A percentile compares a stretch with the other conserved stretches of the same genome.
phyloP scores from a whole-genome alignment of 129 eudicot genomes.

The sunflower (Helianthus annuus) region DNA sequence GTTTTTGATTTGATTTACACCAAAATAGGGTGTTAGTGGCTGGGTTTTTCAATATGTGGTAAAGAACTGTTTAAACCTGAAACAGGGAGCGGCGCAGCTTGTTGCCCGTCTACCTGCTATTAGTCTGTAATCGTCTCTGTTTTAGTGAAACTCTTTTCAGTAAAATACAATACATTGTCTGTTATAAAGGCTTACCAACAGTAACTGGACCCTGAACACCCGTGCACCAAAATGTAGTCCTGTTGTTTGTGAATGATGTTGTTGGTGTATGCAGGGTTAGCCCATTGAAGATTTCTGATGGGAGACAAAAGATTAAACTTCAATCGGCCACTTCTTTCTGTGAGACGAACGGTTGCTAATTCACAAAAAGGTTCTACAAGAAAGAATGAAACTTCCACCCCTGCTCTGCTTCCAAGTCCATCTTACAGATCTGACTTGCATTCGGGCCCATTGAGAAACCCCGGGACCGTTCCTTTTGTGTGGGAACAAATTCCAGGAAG shows the following conservation, averaged over 20 bases:
- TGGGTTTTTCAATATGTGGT: too few species aligned
- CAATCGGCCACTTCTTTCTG: slow-evolving; percentile 68
- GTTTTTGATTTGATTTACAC: too few species aligned
- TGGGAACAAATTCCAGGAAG: slow-evolving; percentile 92
- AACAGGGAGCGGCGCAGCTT: too few species aligned
- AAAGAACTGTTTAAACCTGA: too few species aligned
- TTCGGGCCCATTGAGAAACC: slow-evolving; percentile 65
- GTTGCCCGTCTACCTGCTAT: too few species aligned
- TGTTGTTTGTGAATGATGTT: not conserved
- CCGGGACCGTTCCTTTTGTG: slow-evolving; percentile 71
- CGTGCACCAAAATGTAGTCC: too few species aligned
- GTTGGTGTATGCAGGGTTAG: not conserved
- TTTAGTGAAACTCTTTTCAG: too few species aligned
- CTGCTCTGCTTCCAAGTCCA: slow-evolving; percentile 44
- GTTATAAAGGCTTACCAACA: too few species aligned
- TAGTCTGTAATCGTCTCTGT: too few species aligned
- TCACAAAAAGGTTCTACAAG: slow-evolving; percentile 29
- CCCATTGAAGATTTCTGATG: slow-evolving; percentile 31
- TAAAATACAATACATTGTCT: too few species aligned
- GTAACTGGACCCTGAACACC: too few species aligned
- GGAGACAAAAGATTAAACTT: slow-evolving; percentile 63
- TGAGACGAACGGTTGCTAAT: slow-evolving; percentile 45
- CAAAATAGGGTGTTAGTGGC: too few species aligned
- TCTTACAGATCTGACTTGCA: slow-evolving; percentile 54
- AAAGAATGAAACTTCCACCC: slow-evolving; percentile 20